Evolutionary conservation across 352 stramenopile genomes (phyloP), one percentile per base, ranked within the genome.

Genomic region (Phytophthora fragariaefolia): DNA sequence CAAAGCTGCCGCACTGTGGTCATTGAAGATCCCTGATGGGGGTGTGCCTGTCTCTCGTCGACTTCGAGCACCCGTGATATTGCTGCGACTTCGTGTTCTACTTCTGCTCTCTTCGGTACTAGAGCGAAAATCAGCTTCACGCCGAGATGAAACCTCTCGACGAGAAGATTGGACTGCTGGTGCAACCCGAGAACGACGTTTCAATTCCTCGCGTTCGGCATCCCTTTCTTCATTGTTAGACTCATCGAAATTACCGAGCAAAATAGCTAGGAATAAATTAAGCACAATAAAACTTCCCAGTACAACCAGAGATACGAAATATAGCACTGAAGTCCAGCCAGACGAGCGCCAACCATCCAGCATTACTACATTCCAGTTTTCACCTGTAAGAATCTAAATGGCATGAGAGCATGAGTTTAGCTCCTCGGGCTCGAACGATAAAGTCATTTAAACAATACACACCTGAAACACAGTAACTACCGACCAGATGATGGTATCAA

Each of bases 281-380:
- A 98, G 69, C 36, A 97, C 76, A 30, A 97, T 93, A 67, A 97
- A 97, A 17, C 92, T 85, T 24, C 90, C 93, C 10, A 98, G 43
- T 1, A 98, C 72, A 32, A 98, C 73, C 18, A 97, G 65, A 10
- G 83, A 90, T 23, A 96, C 55, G 46, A 95, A 96, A 63, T 97
- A 98, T 26, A 93, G 13, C 32, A 80, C 75, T 3, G 80, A 71
- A 1, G 66, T 69, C 77, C 76, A 89, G 26, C 82, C 83, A 18
- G 69, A 85, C 15, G 81, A 80, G n/a, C 86, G 79, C 86, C 85
- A 95, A 2, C 78, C 81, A 58, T 98, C 84, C 59, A 96, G 85
- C 87, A 98, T 94, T 10, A 98, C 85, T 5, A 73, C 62, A 51
- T 97, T 97, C 92, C 92, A 98, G 74, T 98, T 97, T 62, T 98